A percentile compares a stretch with the other conserved stretches of the same genome.
Evolutionary conservation across 768 basidiomycete genomes (phyloP).

Genomic region (Tylopilus intermedius): DNA sequence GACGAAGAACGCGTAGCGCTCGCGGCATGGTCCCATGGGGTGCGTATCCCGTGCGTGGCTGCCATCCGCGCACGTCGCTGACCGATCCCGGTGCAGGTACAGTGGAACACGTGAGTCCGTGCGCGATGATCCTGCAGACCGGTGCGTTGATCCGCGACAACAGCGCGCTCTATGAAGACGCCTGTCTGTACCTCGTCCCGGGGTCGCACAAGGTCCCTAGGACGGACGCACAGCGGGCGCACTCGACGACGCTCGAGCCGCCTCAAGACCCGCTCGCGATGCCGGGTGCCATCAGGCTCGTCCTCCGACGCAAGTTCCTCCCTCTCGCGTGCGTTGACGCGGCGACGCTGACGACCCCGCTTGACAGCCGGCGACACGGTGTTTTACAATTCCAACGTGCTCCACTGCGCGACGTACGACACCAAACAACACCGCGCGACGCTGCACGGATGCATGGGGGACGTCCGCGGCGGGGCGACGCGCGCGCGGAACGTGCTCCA

Average conservation of each 20-base stretch:
- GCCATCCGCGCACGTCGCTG: neutral
- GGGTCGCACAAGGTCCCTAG: slow-evolving; percentile 57
- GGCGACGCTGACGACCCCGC: too few species aligned
- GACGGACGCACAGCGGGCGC: slow-evolving; percentile 52
- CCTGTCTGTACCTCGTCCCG: slow-evolving; percentile 68
- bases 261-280: slow-evolving; percentile 56
- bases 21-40: slow-evolving; percentile 58
- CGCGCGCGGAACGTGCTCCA: slow-evolving; percentile 73
- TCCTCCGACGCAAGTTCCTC: slow-evolving; percentile 46
- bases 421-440: slow-evolving; percentile 50
- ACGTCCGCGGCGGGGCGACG: slow-evolving; percentile 52
- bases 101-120: slow-evolving; percentile 71
- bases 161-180: slow-evolving; percentile 65
- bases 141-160: too few species aligned
- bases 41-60: slow-evolving; percentile 24
- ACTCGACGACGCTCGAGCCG: slow-evolving; percentile 43
- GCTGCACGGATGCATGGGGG: slow-evolving; percentile 66
- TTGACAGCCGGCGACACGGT: slow-evolving; percentile 62
- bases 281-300: slow-evolving; percentile 60
- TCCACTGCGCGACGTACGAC: slow-evolving; percentile 68
- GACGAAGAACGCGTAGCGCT: slow-evolving; percentile 61
- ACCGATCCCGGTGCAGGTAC: slow-evolving; percentile 41
- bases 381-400: slow-evolving; percentile 76
- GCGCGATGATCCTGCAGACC: neutral
- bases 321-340: too few species aligned